A percentile compares a stretch with the other conserved stretches of the same genome.
These are phyloP conservation scores for Colletotrichum paranaense DNA, from an alignment of 2,329 filamentous ascomycete genomes.

Conservation along the genomic window DNA sequence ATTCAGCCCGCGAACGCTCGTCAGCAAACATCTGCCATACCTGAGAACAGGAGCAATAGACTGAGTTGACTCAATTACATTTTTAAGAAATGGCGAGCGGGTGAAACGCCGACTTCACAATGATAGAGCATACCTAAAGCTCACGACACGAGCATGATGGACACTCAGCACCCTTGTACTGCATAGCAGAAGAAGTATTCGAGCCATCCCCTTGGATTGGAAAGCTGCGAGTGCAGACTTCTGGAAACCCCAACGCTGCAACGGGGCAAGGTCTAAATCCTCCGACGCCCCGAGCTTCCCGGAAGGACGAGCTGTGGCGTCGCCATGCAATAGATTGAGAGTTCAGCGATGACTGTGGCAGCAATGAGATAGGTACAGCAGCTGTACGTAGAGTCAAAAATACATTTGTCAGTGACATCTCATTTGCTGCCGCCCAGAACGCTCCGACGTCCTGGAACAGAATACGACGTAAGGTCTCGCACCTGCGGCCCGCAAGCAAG, in stretches of 20 bases:
- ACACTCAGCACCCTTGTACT: background rate
- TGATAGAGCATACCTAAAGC: background rate
- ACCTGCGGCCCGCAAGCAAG: background rate
- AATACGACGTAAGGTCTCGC: background rate
- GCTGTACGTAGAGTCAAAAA: background rate
- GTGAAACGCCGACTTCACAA: background rate
- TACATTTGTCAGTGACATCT: background rate
- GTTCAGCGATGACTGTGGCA: background rate
- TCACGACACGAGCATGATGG: background rate
- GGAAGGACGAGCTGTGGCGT: constrained; percentile 1
- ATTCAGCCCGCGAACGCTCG: background rate
- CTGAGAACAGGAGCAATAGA: background rate
- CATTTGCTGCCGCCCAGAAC: background rate
- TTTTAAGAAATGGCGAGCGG: background rate
- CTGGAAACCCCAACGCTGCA: background rate
- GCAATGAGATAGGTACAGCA: background rate
- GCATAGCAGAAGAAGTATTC: background rate
- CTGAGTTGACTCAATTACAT: background rate
- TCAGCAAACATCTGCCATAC: background rate
- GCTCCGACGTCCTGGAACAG: background rate
- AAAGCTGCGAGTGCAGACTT: background rate
- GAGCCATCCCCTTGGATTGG: background rate
- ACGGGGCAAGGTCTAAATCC: background rate
- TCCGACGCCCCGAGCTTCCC: constrained; percentile 3
- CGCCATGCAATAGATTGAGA: background rate